A percentile compares a stretch with the other conserved stretches of the same genome.
Conservation (phyloP, 2,329 filamentous ascomycete species). For the Exophiala spinifera region DNA sequence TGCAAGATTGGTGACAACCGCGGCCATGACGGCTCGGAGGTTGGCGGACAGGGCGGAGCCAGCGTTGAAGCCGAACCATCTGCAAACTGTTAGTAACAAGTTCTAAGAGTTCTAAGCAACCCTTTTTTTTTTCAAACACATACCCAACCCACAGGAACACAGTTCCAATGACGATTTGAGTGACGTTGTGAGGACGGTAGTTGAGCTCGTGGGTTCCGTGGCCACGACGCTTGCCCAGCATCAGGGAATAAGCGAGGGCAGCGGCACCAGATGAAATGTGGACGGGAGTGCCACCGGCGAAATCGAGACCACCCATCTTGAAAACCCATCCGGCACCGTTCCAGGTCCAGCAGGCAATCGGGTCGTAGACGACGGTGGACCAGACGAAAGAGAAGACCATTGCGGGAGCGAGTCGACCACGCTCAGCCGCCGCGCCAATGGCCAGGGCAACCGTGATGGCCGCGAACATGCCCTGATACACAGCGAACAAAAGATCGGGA, state of each 20-base stretch:
- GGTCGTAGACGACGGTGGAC: conserved; percentile 86
- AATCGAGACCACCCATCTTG: conserved; percentile 77
- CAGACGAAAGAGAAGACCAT: conserved; percentile 92
- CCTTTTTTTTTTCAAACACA: too few relatives aligned
- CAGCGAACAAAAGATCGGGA: conserved; percentile 78
- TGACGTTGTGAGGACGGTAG: conserved; percentile 81
- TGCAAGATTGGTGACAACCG: conserved; percentile 79
- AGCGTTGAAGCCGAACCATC: conserved; percentile 91
- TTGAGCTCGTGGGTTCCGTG: conserved; percentile 76
- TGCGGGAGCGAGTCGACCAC: conserved; percentile 82
- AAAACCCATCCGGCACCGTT: conserved; percentile 78
- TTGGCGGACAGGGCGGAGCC: conserved; percentile 79
- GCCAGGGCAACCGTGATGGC: conserved; percentile 68
- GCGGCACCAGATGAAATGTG: conserved; percentile 65
- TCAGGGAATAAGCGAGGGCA: conserved; percentile 84
- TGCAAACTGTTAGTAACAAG: conserved; percentile 46
- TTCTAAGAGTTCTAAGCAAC: not conserved
- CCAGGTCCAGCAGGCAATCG: conserved; percentile 95
- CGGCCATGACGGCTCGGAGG: conserved; percentile 80
- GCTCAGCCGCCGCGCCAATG: conserved; percentile 79
- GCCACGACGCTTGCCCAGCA: conserved; percentile 77
- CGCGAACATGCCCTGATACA: conserved; percentile 80
- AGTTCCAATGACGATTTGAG: conserved; percentile 86
- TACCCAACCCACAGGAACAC: conserved; percentile 87
- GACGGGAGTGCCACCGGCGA: conserved; percentile 85